A percentile compares a stretch with the other conserved stretches of the same genome.
Evolutionary conservation across 2,329 filamentous ascomycete genomes (phyloP).

Genomic region (Leptosphaerulina australis): DNA sequence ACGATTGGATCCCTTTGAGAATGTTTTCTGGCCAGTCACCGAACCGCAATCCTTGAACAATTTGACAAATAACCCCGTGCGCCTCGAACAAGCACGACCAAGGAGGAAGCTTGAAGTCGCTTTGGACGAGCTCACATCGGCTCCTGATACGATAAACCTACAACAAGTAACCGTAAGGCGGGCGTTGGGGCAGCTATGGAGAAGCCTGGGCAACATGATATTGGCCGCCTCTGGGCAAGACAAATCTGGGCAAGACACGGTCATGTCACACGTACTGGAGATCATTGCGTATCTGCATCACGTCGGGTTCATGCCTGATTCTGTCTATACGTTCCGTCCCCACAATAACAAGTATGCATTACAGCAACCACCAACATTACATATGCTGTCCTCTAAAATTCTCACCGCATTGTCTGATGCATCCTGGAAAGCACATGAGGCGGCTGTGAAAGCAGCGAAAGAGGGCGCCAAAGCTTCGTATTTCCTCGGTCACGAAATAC

Average conservation of each 20-base stretch:
- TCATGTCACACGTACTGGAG: constrained; percentile 55
- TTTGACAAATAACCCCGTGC: constrained; percentile 34
- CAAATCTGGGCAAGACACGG: constrained; percentile 25
- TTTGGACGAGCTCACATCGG: constrained; percentile 35
- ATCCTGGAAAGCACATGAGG: constrained; percentile 56
- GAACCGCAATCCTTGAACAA: constrained; percentile 27
- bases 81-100: constrained; percentile 22
- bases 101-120: constrained; percentile 22
- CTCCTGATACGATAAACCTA: constrained; percentile 34
- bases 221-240: constrained; percentile 40
- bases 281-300: constrained; percentile 58
- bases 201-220: constrained; percentile 55
- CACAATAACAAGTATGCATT: constrained; percentile 45
- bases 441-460: constrained; percentile 35
- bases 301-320: constrained; percentile 53
- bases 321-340: constrained; percentile 51
- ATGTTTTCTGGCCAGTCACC: constrained; percentile 26
- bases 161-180: constrained; percentile 37
- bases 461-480: constrained; percentile 46
- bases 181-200: constrained; percentile 55
- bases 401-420: constrained; percentile 58
- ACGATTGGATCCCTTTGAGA: constrained; percentile 25
- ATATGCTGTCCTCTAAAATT: constrained; percentile 56
- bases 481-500: constrained; percentile 52
- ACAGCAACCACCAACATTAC: constrained; percentile 56